Evolutionary conservation across 2,329 filamentous ascomycete species (phyloP).

Genomic region (Cladosporium colombiae): DNA sequence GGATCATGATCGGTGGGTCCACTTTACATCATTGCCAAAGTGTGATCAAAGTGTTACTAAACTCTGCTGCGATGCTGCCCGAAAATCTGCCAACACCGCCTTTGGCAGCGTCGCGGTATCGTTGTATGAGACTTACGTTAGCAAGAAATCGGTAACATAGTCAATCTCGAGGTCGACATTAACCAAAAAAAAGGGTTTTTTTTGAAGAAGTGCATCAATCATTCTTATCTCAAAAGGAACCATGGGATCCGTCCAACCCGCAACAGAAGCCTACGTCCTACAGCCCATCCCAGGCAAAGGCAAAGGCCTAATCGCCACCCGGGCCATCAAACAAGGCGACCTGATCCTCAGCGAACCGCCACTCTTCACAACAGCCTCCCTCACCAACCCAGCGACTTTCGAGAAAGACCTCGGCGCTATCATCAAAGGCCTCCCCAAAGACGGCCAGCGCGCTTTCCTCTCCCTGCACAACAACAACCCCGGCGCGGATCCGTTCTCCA

Average conservation of each 20-base stretch:
- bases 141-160: background rate
- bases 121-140: background rate
- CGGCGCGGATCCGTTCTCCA: constrained; percentile 31
- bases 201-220: background rate
- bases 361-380: constrained; percentile 37
- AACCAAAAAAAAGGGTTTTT: no score
- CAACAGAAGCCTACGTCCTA: constrained; percentile 19
- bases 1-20: background rate
- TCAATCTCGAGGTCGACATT: background rate
- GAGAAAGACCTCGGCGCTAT: constrained; percentile 27
- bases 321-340: constrained; percentile 42
- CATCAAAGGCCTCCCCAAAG: constrained; percentile 30
- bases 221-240: background rate
- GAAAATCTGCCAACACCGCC: constrained; percentile 2
- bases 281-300: constrained; percentile 39
- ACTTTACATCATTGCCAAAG: background rate
- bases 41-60: background rate
- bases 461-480: constrained; percentile 36
- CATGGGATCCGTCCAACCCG: constrained; percentile 3
- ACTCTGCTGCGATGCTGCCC: constrained; percentile 4
- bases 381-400: constrained; percentile 26
- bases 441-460: constrained; percentile 34
- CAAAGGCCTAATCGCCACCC: constrained; percentile 43
- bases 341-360: constrained; percentile 44
- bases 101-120: background rate